phyloP scores from a whole-genome alignment of 352 stramenopile genomes.

The Phytophthora cactorum region DNA sequence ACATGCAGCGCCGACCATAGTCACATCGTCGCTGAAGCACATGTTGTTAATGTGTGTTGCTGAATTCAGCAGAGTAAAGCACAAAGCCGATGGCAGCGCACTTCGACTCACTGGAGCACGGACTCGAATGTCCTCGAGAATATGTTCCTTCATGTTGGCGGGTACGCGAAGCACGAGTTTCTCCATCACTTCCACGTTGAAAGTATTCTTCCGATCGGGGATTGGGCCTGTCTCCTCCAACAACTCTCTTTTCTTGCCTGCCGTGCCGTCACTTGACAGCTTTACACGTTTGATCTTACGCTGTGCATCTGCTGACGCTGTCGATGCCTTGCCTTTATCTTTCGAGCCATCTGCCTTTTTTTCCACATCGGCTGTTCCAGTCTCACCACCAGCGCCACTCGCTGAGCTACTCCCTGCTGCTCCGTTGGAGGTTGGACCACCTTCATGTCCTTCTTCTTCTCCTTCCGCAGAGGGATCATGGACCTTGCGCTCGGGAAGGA shows the following conservation, averaged over 20 bases:
- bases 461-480: constrained; percentile 39
- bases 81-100: constrained; percentile 68
- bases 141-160: constrained; percentile 65
- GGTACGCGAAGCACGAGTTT: constrained; percentile 82
- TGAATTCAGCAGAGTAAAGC: constrained; percentile 84
- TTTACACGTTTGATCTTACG: constrained; percentile 72
- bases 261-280: constrained; percentile 35
- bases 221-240: constrained; percentile 66
- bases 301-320: constrained; percentile 40
- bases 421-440: constrained; percentile 35
- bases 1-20: constrained; percentile 74
- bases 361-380: constrained; percentile 36
- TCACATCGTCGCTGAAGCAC: constrained; percentile 81
- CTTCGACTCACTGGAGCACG: constrained; percentile 60
- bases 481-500: constrained; percentile 66
- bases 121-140: constrained; percentile 67
- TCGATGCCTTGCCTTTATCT: constrained; percentile 47
- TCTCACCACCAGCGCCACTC: constrained; percentile 18
- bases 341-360: constrained; percentile 61
- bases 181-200: constrained; percentile 78
- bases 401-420: constrained; percentile 15
- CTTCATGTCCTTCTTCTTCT: constrained; percentile 31
- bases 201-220: constrained; percentile 71
- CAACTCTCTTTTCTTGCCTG: constrained; percentile 56
- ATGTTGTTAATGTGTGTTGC: constrained; percentile 83